phyloP scores from a whole-genome alignment of 345 rosid genomes.

The Sisymbrium irio region DNA sequence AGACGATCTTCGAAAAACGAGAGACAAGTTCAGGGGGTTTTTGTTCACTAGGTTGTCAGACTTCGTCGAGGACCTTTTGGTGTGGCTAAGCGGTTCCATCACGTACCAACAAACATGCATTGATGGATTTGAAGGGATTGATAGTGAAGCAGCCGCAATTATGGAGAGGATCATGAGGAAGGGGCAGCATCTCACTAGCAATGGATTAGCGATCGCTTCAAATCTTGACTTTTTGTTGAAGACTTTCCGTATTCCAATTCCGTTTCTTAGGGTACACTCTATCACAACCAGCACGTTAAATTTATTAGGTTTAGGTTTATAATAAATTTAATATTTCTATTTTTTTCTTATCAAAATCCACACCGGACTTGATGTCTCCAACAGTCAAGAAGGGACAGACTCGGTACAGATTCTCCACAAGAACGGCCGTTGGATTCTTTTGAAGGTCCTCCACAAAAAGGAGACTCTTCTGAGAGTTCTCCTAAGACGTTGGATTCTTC shows the following conservation, averaged over 20 bases:
- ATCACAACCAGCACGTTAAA: background rate
- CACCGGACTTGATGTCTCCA: background rate
- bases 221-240: constrained; percentile 39
- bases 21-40: constrained; percentile 36
- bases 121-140: constrained; percentile 64
- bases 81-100: constrained; percentile 74
- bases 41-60: constrained; percentile 39
- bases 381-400: constrained; percentile 1
- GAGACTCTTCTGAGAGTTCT: background rate
- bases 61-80: constrained; percentile 47
- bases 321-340: background rate
- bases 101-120: constrained; percentile 77
- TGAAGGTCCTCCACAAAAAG: background rate
- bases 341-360: background rate
- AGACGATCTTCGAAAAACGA: constrained; percentile 52
- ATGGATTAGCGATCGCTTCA: constrained; percentile 65
- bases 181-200: constrained; percentile 57
- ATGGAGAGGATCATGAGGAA: constrained; percentile 45
- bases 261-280: constrained; percentile 29
- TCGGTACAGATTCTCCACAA: background rate
- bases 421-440: background rate
- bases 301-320: background rate
- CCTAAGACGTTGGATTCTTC: background rate
- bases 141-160: constrained; percentile 37
- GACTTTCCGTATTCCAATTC: constrained; percentile 29